These are phyloP conservation scores for Colletotrichum nymphaeae DNA, from an alignment of 2,329 filamentous ascomycete species.

Conservation along the genomic window DNA sequence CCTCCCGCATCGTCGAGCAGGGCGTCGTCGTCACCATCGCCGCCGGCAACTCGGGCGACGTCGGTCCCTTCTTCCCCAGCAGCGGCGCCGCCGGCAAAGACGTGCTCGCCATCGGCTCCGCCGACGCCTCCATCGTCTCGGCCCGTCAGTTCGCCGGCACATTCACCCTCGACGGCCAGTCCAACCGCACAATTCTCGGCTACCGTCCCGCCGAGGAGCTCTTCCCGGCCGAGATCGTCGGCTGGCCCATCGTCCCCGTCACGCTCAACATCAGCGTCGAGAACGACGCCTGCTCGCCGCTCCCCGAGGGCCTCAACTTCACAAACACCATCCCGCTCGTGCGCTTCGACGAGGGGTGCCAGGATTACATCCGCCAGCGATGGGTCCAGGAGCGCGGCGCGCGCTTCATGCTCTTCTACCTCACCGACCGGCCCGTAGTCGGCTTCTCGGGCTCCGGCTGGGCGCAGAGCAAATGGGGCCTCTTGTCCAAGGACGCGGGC, in stretches of 20 bases:
- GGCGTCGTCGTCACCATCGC: constrained; percentile 41
- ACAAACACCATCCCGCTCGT: constrained; percentile 27
- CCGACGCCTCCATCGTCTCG: constrained; percentile 27
- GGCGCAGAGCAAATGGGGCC: constrained; percentile 29
- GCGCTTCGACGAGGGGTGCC: constrained; percentile 27
- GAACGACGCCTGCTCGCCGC: constrained; percentile 40
- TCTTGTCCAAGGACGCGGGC: constrained; percentile 39
- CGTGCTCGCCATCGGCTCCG: constrained; percentile 40
- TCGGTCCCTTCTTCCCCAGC: constrained; percentile 39
- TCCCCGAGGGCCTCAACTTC: constrained; percentile 30
- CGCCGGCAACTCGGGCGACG: constrained; percentile 31
- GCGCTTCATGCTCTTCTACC: constrained; percentile 47
- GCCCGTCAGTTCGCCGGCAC: constrained; percentile 36
- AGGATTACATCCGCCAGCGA: constrained; percentile 39
- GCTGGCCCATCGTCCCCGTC: constrained; percentile 41
- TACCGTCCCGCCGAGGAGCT: constrained; percentile 38
- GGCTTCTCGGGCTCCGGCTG: constrained; percentile 21
- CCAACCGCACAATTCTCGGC: constrained; percentile 40
- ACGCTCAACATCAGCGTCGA: constrained; percentile 40
- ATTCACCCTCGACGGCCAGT: constrained; percentile 38
- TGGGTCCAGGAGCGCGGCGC: constrained; percentile 45
- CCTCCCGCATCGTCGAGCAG: constrained; percentile 51
- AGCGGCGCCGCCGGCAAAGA: constrained; percentile 42
- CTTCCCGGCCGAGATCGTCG: constrained; percentile 39
- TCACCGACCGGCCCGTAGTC: constrained; percentile 40